A percentile compares a stretch with the other conserved stretches of the same genome.
phyloP scores from a whole-genome alignment of 768 basidiomycete species.

The Boletus vinaceobasis region DNA sequence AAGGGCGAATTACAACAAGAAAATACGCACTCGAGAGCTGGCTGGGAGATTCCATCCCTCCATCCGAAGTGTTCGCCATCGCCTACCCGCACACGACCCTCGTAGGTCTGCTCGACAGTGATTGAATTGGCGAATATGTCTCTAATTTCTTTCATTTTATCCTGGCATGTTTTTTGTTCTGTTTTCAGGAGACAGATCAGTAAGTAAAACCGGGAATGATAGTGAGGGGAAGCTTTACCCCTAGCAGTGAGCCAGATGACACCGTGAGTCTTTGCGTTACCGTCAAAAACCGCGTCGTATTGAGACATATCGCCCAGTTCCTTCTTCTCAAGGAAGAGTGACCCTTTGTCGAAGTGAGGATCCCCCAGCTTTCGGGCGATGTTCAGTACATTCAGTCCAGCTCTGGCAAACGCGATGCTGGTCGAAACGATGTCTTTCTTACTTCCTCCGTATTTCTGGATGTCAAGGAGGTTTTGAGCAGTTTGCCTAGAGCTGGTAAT shows the following conservation, averaged over 20 bases:
- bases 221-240: neutral
- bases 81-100: neutral
- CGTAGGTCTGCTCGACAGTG: neutral
- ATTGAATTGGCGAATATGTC: neutral
- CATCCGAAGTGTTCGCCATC: neutral
- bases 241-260: neutral
- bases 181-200: neutral
- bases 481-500: neutral
- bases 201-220: neutral
- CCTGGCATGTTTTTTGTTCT: neutral
- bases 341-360: neutral
- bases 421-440: neutral
- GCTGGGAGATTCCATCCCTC: neutral
- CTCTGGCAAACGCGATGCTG: neutral
- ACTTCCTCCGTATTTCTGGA: neutral
- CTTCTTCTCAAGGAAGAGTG: neutral
- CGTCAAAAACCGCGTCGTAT: neutral
- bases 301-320: neutral
- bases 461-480: neutral
- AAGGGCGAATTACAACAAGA: neutral
- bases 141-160: neutral
- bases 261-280: neutral
- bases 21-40: neutral
- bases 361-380: neutral
- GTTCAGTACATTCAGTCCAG: neutral